Evolutionary conservation across 345 rosid species (phyloP).

Genomic region (Jatropha curcas): DNA sequence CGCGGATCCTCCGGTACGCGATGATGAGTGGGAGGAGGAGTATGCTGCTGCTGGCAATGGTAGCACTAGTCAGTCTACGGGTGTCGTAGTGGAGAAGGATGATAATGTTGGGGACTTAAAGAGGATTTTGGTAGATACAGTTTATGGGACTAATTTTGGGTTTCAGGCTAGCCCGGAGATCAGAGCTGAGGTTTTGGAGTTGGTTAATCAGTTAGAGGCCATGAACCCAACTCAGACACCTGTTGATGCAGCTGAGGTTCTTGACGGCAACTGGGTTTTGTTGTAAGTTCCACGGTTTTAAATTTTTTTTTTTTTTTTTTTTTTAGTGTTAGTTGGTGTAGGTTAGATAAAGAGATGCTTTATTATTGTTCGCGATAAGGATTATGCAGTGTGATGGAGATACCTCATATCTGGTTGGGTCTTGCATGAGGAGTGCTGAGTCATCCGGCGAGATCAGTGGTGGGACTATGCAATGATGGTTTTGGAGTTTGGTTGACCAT

Average conservation of each 20-base stretch:
- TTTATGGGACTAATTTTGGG: constrained; percentile 81
- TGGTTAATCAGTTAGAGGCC: constrained; percentile 86
- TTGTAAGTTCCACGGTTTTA: constrained; percentile 51
- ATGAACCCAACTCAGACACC: constrained; percentile 72
- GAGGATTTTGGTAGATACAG: constrained; percentile 78
- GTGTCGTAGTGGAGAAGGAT: constrained; percentile 20
- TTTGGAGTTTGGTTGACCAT: too few relatives aligned
- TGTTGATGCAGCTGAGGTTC: constrained; percentile 57
- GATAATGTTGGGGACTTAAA: constrained; percentile 56
- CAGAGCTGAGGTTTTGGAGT: constrained; percentile 83
- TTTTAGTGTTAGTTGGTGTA: too few relatives aligned
- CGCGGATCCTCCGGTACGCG: constrained; percentile 72
- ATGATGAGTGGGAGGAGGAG: constrained; percentile 82
- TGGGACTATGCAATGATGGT: too few relatives aligned
- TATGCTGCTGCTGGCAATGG: constrained; percentile 45
- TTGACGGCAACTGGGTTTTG: constrained; percentile 91
- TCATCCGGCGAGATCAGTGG: too few relatives aligned
- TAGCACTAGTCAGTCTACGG: constrained; percentile 15
- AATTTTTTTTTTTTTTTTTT: too few relatives aligned
- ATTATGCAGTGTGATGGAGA: too few relatives aligned
- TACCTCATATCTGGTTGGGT: too few relatives aligned
- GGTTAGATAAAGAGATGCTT: too few relatives aligned
- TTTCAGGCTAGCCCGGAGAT: constrained; percentile 64
- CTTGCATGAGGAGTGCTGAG: too few relatives aligned
- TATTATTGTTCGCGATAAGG: too few relatives aligned